phyloP scores from a whole-genome alignment of 2,329 filamentous ascomycete species.

The Rhexocercosporidium sp. region DNA sequence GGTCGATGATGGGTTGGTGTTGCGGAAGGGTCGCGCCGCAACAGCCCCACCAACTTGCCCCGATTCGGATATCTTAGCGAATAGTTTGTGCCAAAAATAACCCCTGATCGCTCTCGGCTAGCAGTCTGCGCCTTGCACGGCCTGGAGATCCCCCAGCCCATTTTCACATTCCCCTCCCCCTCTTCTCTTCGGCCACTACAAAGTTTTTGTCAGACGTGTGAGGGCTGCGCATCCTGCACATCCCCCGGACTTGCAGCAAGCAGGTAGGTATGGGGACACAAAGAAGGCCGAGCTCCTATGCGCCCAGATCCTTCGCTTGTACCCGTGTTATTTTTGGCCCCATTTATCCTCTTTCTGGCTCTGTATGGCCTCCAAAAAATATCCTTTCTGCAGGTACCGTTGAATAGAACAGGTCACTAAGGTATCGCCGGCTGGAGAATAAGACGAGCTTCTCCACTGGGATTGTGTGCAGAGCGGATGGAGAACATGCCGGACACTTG shows the following conservation, averaged over 20 bases:
- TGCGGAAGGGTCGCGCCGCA: conserved; percentile 11
- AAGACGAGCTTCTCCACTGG: neutral
- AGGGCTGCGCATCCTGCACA: conserved; percentile 15
- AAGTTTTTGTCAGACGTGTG: neutral
- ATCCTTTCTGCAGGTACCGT: neutral
- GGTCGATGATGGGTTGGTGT: neutral
- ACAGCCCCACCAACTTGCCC: neutral
- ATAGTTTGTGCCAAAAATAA: neutral
- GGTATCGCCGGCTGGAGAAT: neutral
- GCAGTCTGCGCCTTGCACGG: conserved; percentile 3
- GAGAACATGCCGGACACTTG: neutral
- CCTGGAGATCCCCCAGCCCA: neutral
- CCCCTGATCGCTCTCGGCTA: neutral
- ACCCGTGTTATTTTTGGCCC: conserved; percentile 18
- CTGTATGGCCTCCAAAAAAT: neutral
- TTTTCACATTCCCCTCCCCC: too few relatives aligned
- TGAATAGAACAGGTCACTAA: neutral
- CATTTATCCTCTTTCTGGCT: neutral
- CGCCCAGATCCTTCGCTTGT: conserved; percentile 2
- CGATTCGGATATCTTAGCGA: neutral
- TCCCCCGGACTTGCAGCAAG: conserved; percentile 9
- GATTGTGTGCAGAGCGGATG: neutral
- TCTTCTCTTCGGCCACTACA: neutral
- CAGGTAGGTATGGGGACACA: conserved; percentile 3
- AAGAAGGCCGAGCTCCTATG: neutral